A percentile compares a stretch with the other conserved stretches of the same genome.
phyloP scores from a whole-genome alignment of 2,329 filamentous ascomycete genomes.

The Beauveria sp. region DNA sequence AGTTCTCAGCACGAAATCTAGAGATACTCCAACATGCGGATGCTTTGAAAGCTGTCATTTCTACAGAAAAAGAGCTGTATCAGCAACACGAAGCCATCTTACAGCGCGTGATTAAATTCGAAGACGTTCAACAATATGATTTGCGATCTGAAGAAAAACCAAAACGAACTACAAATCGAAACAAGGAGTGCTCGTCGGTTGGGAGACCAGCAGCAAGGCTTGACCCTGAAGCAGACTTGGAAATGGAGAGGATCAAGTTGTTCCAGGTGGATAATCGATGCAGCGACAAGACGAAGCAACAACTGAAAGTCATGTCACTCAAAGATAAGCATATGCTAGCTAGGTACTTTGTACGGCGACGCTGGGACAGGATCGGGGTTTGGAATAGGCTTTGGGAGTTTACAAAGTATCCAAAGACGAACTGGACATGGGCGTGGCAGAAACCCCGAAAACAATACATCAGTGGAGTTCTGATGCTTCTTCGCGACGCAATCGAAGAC shows the following conservation, averaged over 20 bases:
- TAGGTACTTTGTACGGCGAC: neutral
- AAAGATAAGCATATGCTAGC: neutral
- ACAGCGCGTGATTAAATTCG: neutral
- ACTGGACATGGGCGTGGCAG: slow-evolving; percentile 1
- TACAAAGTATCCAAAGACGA: neutral
- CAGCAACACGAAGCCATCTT: neutral
- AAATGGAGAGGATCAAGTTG: neutral
- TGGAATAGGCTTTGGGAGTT: neutral
- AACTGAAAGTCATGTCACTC: neutral
- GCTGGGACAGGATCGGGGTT: neutral
- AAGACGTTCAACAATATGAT: neutral
- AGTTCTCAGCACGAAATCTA: neutral
- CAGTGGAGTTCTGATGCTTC: neutral
- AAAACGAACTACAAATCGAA: neutral
- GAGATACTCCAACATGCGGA: neutral
- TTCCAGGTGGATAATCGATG: neutral
- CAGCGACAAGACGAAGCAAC: neutral
- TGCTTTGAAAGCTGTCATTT: neutral
- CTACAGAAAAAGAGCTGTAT: neutral
- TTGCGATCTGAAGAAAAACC: neutral
- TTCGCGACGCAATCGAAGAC: neutral
- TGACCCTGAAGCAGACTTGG: neutral
- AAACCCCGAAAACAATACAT: neutral
- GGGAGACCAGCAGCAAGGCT: neutral
- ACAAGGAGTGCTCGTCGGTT: neutral